phyloP scores from a whole-genome alignment of 73 alveolate genomes.

The Durusdinium trenchii region DNA sequence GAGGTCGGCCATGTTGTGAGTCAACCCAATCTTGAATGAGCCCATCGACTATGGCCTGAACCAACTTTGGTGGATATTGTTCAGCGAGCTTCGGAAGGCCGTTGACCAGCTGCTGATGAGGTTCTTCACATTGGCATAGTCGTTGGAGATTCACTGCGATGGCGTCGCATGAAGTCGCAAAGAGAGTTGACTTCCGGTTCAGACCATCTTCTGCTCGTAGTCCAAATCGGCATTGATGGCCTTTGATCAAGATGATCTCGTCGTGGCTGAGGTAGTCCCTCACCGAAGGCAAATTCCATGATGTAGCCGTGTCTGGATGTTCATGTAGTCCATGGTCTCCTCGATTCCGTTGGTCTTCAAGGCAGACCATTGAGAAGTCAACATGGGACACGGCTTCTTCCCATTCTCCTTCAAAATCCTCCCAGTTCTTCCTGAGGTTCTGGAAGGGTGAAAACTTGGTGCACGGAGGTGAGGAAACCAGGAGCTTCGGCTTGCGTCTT shows the following conservation, averaged over 20 bases:
- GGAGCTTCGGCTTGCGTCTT: neutral
- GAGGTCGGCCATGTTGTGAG: neutral
- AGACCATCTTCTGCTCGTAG: neutral
- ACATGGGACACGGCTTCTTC: neutral
- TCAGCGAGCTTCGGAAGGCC: neutral
- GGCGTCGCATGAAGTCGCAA: neutral
- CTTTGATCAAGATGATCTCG: neutral
- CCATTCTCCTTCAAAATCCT: neutral
- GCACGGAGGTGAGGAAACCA: slow-evolving; percentile 6
- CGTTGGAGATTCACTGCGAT: neutral
- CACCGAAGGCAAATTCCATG: neutral
- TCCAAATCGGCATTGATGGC: neutral
- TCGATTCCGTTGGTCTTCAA: neutral
- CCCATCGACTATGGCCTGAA: neutral
- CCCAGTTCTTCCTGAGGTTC: neutral
- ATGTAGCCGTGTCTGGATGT: slow-evolving; percentile 1
- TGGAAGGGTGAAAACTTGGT: neutral
- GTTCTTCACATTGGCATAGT: neutral
- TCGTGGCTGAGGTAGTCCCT: neutral
- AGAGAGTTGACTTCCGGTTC: neutral
- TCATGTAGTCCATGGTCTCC: neutral
- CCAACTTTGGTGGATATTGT: neutral
- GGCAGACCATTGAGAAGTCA: neutral
- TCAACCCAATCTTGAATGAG: neutral
- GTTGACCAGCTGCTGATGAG: neutral